Evolutionary conservation across 1,284 basidiomycete genomes (phyloP).

Genomic region (Rhodofomes roseus): DNA sequence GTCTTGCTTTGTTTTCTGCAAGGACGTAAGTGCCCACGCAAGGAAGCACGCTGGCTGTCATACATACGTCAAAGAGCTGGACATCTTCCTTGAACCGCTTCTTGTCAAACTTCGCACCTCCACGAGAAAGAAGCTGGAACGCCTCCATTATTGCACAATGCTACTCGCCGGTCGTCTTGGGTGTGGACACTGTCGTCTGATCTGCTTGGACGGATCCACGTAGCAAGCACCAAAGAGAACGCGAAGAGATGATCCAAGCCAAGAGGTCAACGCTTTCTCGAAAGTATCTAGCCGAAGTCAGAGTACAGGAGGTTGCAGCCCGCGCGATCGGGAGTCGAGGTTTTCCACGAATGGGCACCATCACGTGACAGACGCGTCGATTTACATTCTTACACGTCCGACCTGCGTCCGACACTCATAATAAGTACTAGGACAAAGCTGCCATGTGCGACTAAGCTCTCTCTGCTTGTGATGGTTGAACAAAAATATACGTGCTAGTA

Average conservation of each 20-base stretch:
- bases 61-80: slow-evolving; percentile 68
- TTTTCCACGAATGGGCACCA: background rate
- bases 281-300: too few species aligned
- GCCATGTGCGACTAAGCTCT: too few species aligned
- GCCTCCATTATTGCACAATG: background rate
- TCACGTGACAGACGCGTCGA: background rate
- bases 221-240: background rate
- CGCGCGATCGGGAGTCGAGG: background rate
- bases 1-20: slow-evolving; percentile 14
- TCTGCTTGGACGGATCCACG: background rate
- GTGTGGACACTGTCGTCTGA: background rate
- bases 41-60: background rate
- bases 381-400: background rate
- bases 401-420: too few species aligned
- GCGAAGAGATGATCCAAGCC: too few species aligned
- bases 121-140: slow-evolving; percentile 28
- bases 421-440: too few species aligned
- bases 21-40: background rate
- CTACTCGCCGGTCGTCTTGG: background rate
- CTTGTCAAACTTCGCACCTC: slow-evolving; percentile 62
- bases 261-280: too few species aligned
- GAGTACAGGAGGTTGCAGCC: too few species aligned
- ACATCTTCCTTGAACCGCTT: slow-evolving; percentile 71
- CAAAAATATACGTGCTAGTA: too few species aligned
- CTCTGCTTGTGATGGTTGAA: too few species aligned